Evolutionary conservation across 192 early-diverging fungal genomes (phyloP), one percentile per base, ranked within the genome.

Genomic region (Kickxella alabastrina): DNA sequence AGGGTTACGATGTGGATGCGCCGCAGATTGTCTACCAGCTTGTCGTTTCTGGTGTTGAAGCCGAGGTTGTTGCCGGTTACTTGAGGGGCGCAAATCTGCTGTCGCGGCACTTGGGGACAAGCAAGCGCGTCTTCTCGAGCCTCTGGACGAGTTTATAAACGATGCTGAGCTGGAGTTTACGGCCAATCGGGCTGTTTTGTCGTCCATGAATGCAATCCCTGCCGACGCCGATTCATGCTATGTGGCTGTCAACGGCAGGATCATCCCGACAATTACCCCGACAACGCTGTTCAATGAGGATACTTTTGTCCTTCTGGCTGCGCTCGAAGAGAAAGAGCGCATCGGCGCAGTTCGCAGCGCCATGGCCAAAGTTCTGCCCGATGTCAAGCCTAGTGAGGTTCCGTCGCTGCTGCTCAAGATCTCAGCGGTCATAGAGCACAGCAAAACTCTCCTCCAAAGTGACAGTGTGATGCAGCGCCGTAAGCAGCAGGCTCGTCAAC

Each of bases 181-280:
- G 5, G 40, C 43, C 5, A 68, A 68, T 17, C 24, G 23, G 24
- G 38, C 23, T 7, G 38, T 32, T 17, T 32, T 59, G 2, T 15
- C 4, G 34, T 21, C 37, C 1, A 42, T 68, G 25, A 61, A 51
- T 5, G 44, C 68, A 1, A 21, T 59, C 9, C 52, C 63, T 15
- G 10, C 46, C 12, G 38, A 45, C 15, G 40, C 46, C 28, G 28
- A 58, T 46, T 24, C 60, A 8, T 55, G 58, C 27, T 48, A 51
- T 13, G 48, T 87, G 17, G 63, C 85, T n/a, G 63, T 83, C 18
- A 88, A 90, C 42, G 86, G 85, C 6, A 75, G 86, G 18, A 67
- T 85, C 60, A 34, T 79, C 17, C 58, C 71, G 1, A 40, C 73
- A 5, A 61, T 90, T 23, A 27, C 76, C 15, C 14, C 45, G 0